These are phyloP conservation scores for Paradendryphiella salina DNA, from an alignment of 2,329 filamentous ascomycete genomes.

Conservation along the genomic window DNA sequence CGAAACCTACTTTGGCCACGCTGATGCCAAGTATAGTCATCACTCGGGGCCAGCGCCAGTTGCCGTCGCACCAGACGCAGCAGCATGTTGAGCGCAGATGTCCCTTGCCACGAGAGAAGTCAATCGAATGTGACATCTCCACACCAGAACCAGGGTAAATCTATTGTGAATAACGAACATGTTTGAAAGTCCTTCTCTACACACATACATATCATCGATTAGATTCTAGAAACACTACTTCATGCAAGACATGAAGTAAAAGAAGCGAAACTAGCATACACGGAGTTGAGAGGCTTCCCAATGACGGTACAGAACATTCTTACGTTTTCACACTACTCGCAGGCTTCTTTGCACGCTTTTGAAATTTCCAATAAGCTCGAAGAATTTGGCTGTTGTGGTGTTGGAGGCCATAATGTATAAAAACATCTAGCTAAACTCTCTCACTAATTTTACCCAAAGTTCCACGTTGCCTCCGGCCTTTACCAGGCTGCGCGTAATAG, in stretches of 20 bases:
- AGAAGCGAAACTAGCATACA: no score
- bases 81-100: neutral
- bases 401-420: no score
- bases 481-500: no score
- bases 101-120: neutral
- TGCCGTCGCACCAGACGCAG: neutral
- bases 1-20: constrained; percentile 3
- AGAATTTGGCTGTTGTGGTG: no score
- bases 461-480: no score
- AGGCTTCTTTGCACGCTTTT: no score
- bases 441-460: no score
- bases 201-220: neutral
- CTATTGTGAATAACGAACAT: neutral
- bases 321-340: no score
- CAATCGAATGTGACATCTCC: neutral
- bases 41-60: neutral
- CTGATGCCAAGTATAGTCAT: neutral
- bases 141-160: neutral
- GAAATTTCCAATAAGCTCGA: no score
- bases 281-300: no score
- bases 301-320: no score
- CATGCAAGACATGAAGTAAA: neutral
- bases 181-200: neutral
- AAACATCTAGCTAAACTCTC: no score
- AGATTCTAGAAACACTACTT: neutral